Conservation (phyloP, 148 eudicot genomes). For the Chenopodium album region DNA sequence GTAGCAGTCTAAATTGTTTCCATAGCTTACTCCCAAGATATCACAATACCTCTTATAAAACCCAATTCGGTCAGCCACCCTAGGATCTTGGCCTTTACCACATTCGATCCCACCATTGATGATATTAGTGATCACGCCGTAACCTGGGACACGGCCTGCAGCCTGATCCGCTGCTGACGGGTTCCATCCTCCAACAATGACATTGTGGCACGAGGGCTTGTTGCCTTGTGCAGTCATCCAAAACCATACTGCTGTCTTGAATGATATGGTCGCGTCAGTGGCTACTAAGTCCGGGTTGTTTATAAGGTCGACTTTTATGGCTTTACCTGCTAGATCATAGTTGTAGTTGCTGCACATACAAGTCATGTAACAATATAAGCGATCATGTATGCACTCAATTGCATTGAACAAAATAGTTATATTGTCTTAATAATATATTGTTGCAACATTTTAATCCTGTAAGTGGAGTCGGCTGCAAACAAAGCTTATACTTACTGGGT, state of each 20-base stretch:
- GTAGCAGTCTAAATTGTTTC: constrained; percentile 26
- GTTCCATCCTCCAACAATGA: constrained; percentile 38
- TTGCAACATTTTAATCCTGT: too few species aligned
- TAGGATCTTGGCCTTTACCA: constrained; percentile 25
- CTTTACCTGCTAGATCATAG: constrained; percentile 39
- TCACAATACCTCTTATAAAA: constrained; percentile 39
- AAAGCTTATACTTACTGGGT: constrained; percentile 34
- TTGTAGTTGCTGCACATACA: constrained; percentile 44
- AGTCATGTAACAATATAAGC: background rate
- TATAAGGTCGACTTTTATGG: constrained; percentile 36
- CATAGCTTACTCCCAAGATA: constrained; percentile 27
- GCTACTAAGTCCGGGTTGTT: constrained; percentile 51
- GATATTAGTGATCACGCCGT: constrained; percentile 44
- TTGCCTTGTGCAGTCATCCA: constrained; percentile 54
- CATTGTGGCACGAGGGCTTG: constrained; percentile 49
- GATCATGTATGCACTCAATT: too few species aligned
- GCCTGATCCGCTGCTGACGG: constrained; percentile 40
- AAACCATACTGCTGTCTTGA: constrained; percentile 55
- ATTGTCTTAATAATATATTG: too few species aligned
- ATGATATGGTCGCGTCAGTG: constrained; percentile 39
- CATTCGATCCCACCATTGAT: constrained; percentile 41
- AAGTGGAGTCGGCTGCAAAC: too few species aligned
- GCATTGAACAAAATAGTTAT: too few species aligned
- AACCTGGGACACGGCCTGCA: constrained; percentile 36
- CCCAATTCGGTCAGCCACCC: constrained; percentile 31